These are phyloP conservation scores for Tolypocladium ophioglossoides DNA, from an alignment of 2,329 filamentous ascomycete species.

Conservation along the genomic window DNA sequence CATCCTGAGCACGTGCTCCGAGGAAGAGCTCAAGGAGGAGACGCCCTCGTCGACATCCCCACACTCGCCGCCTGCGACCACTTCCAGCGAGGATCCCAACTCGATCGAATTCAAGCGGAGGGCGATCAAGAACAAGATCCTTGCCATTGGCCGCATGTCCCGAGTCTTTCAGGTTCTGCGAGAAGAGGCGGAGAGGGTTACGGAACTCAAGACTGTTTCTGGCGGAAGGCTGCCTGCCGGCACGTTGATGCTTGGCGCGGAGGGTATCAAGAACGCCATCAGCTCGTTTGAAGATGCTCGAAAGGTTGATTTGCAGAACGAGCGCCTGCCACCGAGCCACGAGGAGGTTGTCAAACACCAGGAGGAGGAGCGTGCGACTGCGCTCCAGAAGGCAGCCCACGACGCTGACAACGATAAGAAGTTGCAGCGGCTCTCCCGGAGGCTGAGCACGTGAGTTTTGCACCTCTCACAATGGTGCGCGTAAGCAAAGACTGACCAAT, in stretches of 20 bases:
- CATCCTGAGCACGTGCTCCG: conserved; percentile 97
- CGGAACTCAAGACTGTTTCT: conserved; percentile 92
- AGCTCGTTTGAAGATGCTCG: conserved; percentile 92
- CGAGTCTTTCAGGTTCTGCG: conserved; percentile 97
- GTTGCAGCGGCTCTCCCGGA: conserved; percentile 74
- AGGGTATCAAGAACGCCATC: conserved; percentile 98
- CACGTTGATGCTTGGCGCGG: conserved; percentile 93
- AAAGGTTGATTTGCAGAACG: conserved; percentile 95
- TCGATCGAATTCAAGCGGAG: conserved; percentile 89
- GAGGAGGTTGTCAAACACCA: conserved; percentile 82
- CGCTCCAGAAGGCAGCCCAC: conserved; percentile 72
- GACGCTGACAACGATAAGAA: conserved; percentile 90
- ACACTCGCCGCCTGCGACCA: conserved; percentile 53
- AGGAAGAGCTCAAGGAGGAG: conserved; percentile 90
- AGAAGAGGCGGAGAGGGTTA: conserved; percentile 93
- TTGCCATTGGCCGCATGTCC: conserved; percentile 91
- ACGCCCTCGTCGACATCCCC: conserved; percentile 48
- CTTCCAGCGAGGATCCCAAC: conserved; percentile 55
- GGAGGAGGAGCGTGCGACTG: conserved; percentile 70
- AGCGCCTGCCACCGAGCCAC: conserved; percentile 81
- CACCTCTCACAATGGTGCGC: neutral
- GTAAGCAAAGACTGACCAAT: neutral
- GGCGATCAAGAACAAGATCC: conserved; percentile 99
- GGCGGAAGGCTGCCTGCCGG: conserved; percentile 88
- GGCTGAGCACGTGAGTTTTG: conserved; percentile 77